Conservation (phyloP, 257 asterid species). For the Avicennia marina region DNA sequence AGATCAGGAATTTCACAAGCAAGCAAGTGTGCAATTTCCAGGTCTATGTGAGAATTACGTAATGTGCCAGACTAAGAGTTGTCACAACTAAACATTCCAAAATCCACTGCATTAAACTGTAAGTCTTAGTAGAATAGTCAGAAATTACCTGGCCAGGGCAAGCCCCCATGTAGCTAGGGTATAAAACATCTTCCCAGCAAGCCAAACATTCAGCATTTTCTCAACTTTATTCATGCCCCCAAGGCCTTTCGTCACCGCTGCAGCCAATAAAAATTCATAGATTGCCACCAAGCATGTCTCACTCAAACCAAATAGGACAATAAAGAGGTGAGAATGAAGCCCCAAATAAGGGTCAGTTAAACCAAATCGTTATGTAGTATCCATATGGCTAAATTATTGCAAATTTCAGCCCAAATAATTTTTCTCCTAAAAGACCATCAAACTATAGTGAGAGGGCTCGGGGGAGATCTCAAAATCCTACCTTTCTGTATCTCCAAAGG, state of each 20-base stretch:
- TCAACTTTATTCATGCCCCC: slow-evolving; percentile 74
- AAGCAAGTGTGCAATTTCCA: background rate
- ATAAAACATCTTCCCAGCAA: slow-evolving; percentile 73
- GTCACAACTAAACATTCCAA: too few relatives aligned
- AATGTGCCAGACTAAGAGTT: too few relatives aligned
- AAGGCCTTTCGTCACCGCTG: slow-evolving; percentile 71
- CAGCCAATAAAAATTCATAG: slow-evolving; percentile 12
- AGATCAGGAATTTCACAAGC: too few relatives aligned
- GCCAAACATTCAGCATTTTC: slow-evolving; percentile 72
- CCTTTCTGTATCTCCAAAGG: slow-evolving; percentile 81
- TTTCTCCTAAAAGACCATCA: too few relatives aligned
- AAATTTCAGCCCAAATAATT: too few relatives aligned
- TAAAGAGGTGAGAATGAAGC: background rate
- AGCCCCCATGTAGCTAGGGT: slow-evolving; percentile 90
- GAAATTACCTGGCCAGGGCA: slow-evolving; percentile 72
- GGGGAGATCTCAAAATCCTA: slow-evolving; percentile 20
- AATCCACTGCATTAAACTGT: too few relatives aligned
- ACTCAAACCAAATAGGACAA: background rate
- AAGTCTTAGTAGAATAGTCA: background rate
- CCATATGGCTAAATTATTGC: background rate
- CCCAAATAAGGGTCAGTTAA: background rate
- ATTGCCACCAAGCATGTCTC: background rate
- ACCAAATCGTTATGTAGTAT: background rate
- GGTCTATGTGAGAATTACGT: too few relatives aligned
- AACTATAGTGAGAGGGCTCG: too few relatives aligned